Percentiles rank a stretch among this genome's conserved stretches.
Evolutionary conservation across 805 yeast species (phyloP).

Genomic region (Kluyveromyces wickerhamii): DNA sequence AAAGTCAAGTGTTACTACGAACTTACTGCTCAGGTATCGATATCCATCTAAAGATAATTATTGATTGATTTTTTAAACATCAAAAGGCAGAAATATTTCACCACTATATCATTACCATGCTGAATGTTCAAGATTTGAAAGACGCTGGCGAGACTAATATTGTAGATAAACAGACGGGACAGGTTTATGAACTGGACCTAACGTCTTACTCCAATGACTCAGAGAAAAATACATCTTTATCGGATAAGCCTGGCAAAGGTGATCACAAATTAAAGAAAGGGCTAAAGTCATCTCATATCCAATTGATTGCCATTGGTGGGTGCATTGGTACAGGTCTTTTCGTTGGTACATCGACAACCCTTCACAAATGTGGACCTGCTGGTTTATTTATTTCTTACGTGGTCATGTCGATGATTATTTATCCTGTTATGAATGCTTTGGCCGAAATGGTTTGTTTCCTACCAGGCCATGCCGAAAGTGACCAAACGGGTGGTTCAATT

Average conservation of each 20-base stretch:
- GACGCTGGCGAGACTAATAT: conserved; percentile 10
- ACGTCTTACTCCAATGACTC: conserved; percentile 5
- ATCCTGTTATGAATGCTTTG: conserved; percentile 53
- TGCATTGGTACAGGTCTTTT: conserved; percentile 79
- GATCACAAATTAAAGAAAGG: conserved; percentile 16
- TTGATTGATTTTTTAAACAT: no score
- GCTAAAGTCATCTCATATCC: conserved; percentile 56
- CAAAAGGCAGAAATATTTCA: no score
- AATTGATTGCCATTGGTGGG: conserved; percentile 78
- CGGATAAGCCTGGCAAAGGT: not conserved
- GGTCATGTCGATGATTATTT: conserved; percentile 55
- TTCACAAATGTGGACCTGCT: conserved; percentile 68
- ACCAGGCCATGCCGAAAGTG: conserved; percentile 43
- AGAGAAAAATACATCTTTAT: not conserved
- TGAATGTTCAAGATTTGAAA: conserved; percentile 6
- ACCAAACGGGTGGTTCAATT: conserved; percentile 40
- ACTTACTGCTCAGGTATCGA: no score
- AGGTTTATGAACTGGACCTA: conserved; percentile 9
- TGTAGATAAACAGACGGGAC: conserved; percentile 9
- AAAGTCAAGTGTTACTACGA: no score
- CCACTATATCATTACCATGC: no score
- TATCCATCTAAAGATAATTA: no score
- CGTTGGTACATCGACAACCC: conserved; percentile 61
- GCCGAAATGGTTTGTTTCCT: conserved; percentile 62
- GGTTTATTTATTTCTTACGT: conserved; percentile 53